Percentiles rank a stretch among this genome's conserved stretches.
Evolutionary conservation across 2,329 filamentous ascomycete genomes (phyloP).

Genomic region (Aspergillus neoniger): DNA sequence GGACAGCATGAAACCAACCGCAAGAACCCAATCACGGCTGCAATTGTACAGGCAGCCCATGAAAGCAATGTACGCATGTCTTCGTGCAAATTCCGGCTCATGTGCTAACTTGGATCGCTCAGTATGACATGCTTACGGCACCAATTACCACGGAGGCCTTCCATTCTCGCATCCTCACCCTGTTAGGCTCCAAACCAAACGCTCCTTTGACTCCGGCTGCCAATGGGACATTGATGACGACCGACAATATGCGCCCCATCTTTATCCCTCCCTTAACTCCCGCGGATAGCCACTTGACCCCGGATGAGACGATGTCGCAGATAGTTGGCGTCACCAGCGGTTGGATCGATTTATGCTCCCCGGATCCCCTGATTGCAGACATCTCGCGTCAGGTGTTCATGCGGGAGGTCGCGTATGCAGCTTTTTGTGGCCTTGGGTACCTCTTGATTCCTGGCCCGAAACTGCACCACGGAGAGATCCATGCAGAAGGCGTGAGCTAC

Average conservation of each 20-base stretch:
- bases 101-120: constrained; percentile 6
- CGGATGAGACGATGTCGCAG: constrained; percentile 77
- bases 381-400: constrained; percentile 88
- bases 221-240: constrained; percentile 42
- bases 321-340: constrained; percentile 79
- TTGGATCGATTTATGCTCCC: constrained; percentile 88
- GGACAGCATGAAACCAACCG: constrained; percentile 63
- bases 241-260: constrained; percentile 43
- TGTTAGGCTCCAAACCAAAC: constrained; percentile 47
- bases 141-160: constrained; percentile 64
- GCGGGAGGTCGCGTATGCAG: constrained; percentile 89
- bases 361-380: constrained; percentile 78
- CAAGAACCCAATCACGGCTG: constrained; percentile 49
- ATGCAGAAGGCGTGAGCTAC: constrained; percentile 60
- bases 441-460: constrained; percentile 79
- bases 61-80: constrained; percentile 53
- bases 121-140: constrained; percentile 68
- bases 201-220: constrained; percentile 32
- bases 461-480: constrained; percentile 57
- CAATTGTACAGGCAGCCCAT: constrained; percentile 57
- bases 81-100: background rate
- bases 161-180: constrained; percentile 58
- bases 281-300: constrained; percentile 65
- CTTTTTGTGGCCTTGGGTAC: constrained; percentile 87
- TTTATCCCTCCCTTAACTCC: constrained; percentile 45